phyloP scores from a whole-genome alignment of 2,329 filamentous ascomycete genomes.

The Sporothrix humicola region DNA sequence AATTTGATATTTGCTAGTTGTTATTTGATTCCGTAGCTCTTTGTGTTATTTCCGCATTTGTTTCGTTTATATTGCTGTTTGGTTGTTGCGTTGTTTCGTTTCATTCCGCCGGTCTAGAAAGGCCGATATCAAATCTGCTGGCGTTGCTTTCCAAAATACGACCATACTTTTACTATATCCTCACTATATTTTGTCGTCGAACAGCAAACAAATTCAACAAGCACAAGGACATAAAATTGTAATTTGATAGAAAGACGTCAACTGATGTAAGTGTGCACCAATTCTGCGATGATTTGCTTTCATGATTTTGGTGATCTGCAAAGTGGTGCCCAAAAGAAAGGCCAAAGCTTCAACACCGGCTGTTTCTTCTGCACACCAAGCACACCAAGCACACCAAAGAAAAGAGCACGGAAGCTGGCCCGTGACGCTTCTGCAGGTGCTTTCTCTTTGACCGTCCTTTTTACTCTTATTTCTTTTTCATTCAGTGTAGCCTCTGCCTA shows the following conservation, averaged over 20 bases:
- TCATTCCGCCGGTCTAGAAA: neutral
- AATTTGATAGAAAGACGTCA: too few relatives aligned
- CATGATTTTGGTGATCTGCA: constrained; percentile 13
- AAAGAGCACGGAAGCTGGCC: too few relatives aligned
- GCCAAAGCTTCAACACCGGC: neutral
- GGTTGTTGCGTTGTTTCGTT: neutral
- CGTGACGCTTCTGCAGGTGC: neutral
- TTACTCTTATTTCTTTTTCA: too few relatives aligned
- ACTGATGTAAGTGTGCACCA: too few relatives aligned
- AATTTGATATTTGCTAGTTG: too few relatives aligned
- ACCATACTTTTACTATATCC: constrained; percentile 6
- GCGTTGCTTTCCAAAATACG: neutral
- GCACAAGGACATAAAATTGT: neutral
- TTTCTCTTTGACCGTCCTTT: neutral
- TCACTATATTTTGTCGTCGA: neutral
- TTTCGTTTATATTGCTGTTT: neutral
- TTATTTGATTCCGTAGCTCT: too few relatives aligned
- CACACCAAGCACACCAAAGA: neutral
- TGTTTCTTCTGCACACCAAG: neutral
- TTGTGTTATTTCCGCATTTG: too few relatives aligned
- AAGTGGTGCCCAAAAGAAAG: neutral
- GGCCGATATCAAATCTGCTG: neutral
- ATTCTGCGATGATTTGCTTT: too few relatives aligned
- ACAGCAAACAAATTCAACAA: neutral
- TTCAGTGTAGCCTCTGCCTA: too few relatives aligned